Conservation (phyloP, 1,139 yeast species). For the Pichia sp. region DNA sequence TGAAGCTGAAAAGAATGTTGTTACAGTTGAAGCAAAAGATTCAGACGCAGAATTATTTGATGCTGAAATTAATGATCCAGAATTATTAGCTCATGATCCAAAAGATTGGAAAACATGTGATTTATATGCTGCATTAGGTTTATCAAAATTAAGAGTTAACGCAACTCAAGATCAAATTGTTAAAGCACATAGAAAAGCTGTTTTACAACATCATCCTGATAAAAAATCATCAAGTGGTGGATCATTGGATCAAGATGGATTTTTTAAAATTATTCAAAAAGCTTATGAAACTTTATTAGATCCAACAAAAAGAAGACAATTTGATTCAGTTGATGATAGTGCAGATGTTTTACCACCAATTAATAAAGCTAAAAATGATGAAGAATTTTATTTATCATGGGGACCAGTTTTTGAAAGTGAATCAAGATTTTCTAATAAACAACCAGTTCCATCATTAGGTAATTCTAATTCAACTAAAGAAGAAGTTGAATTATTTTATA, state of each 20-base stretch:
- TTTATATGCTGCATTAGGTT: slow-evolving; percentile 91
- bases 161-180: slow-evolving; percentile 93
- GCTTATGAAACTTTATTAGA: slow-evolving; percentile 89
- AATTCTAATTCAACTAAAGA: slow-evolving; percentile 58
- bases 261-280: slow-evolving; percentile 96
- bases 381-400: slow-evolving; percentile 86
- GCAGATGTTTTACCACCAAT: slow-evolving; percentile 82
- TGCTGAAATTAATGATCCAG: slow-evolving; percentile 60
- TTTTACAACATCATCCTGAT: slow-evolving; percentile 95
- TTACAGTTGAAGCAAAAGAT: slow-evolving; percentile 57
- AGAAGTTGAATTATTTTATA: slow-evolving; percentile 85
- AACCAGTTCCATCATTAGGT: slow-evolving; percentile 85
- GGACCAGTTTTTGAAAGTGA: slow-evolving; percentile 87
- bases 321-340: slow-evolving; percentile 86
- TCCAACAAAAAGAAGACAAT: slow-evolving; percentile 81
- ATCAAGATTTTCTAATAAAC: slow-evolving; percentile 83
- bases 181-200: slow-evolving; percentile 96
- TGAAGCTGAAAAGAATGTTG: slow-evolving; percentile 87
- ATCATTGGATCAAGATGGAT: slow-evolving; percentile 80
- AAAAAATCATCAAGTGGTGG: slow-evolving; percentile 83
- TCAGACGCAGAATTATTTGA: slow-evolving; percentile 64
- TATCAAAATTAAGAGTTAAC: slow-evolving; percentile 81
- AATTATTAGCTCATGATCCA: slow-evolving; percentile 81
- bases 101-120: slow-evolving; percentile 98
- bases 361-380: slow-evolving; percentile 18